Conservation (phyloP, 2,329 filamentous ascomycete species). For the Alternaria sp. region DNA sequence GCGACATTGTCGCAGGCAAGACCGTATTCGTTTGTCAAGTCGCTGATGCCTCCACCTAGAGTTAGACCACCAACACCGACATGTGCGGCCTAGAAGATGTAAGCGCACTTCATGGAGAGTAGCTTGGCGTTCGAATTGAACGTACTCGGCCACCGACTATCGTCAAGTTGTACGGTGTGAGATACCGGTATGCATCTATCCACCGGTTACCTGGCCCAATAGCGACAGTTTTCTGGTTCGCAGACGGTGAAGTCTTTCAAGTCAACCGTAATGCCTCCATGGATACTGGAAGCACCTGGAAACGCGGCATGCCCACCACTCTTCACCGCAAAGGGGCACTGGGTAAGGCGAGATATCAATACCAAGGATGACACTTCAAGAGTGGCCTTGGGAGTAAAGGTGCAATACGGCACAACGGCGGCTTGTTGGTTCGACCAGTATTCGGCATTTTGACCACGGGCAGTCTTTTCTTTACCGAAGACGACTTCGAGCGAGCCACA, state of each 20-base stretch:
- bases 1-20: slow-evolving; percentile 2
- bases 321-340: background rate
- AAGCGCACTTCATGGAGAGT: background rate
- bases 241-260: background rate
- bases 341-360: background rate
- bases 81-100: background rate
- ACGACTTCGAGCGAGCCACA: background rate
- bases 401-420: background rate
- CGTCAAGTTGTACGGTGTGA: background rate
- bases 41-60: slow-evolving; percentile 12
- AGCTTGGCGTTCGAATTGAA: background rate
- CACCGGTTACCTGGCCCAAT: background rate
- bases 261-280: background rate
- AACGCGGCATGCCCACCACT: background rate
- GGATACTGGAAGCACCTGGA: background rate
- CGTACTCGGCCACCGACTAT: background rate
- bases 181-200: background rate
- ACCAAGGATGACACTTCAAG: background rate
- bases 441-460: background rate
- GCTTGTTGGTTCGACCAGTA: background rate
- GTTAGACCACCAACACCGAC: slow-evolving; percentile 10
- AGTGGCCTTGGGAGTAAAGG: background rate
- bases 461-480: background rate
- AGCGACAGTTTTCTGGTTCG: background rate
- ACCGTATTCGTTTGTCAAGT: slow-evolving; percentile 1